These are phyloP conservation scores for Alternaria sp. DNA, from an alignment of 2,329 filamentous ascomycete genomes.

Conservation along the genomic window DNA sequence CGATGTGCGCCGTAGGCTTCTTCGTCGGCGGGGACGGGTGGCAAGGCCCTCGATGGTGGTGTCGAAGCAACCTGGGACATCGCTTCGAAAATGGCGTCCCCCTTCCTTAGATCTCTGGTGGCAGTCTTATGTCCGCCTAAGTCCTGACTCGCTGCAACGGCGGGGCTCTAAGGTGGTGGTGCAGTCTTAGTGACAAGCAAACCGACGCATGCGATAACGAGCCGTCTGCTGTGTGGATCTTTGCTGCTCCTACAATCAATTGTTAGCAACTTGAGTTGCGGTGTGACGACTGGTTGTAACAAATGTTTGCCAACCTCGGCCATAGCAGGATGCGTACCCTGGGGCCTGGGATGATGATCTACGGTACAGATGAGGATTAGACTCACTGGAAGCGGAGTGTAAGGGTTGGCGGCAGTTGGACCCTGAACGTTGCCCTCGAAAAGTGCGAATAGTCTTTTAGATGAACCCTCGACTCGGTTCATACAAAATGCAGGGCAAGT, in stretches of 20 bases:
- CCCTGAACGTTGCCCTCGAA: conserved; percentile 1
- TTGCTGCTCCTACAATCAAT: conserved; percentile 1
- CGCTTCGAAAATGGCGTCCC: conserved; percentile 21
- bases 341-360: conserved; percentile 29
- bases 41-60: conserved; percentile 35
- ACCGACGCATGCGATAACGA: conserved; percentile 7
- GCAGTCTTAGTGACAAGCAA: conserved; percentile 2
- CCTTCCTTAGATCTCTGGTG: conserved; percentile 12
- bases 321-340: conserved; percentile 29
- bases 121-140: conserved; percentile 19
- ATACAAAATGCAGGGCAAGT: conserved; percentile 13
- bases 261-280: conserved; percentile 23
- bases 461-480: background rate
- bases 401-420: conserved; percentile 17
- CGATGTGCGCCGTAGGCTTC: conserved; percentile 18
- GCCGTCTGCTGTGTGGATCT: conserved; percentile 4
- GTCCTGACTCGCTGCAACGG: conserved; percentile 27
- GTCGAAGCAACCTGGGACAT: conserved; percentile 41
- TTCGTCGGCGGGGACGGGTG: conserved; percentile 36
- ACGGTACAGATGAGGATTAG: conserved; percentile 18
- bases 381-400: conserved; percentile 26
- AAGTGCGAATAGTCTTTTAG: background rate
- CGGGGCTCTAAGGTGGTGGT: conserved; percentile 22
- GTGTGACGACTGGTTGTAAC: conserved; percentile 21
- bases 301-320: conserved; percentile 17